Base-by-base conservation (phyloP, 495 filamentous ascomycete genomes). In the Penicillium diatomitis region DNA sequence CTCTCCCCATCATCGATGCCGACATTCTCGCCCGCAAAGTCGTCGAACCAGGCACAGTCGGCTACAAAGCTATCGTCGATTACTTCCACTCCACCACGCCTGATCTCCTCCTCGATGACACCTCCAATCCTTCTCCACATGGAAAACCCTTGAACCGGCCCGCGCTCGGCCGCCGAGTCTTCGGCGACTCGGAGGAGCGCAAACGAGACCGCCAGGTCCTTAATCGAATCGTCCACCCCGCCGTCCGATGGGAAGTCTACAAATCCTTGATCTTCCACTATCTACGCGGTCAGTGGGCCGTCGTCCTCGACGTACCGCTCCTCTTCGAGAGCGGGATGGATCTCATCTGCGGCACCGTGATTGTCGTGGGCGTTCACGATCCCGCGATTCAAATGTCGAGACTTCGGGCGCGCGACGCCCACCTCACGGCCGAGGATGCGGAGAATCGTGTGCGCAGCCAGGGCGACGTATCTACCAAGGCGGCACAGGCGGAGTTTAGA, bases 1-100 rank as follows among this genome's bases (percentile, higher is more conserved):
- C 77, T 56, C 81, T 97, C 62, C 91, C 92, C 62, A 79, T 97
- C 61, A 86, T 98, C 75, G 92, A 98, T 70, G 89, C 92, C 56
- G 94, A 98, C 76, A 64, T 90, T 30, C 73, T 97, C 55, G 89
- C 92, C 47, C 88, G 89, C 56, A 72, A 87, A 56, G 92, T 95
- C 50, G 90, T 97, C 67, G 85, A 88, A 63, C 92, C 92, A 1
- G 90, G 91, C 44, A 94, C 87, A 4, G 53, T 76, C 8, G 88
- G 84, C 57, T 94, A 95, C 79, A 74, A 76, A 35, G 77, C 79
- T 10, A 94, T 96, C 59, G 76, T 95, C 34, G 64, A 68, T 7
- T 72, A 95, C 69, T 97, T 98, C 64, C 74, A 70, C 2, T 75
- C 87, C 28, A 83, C 72, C 29, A 95, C 90, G 0, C 90, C 92